phyloP scores from a whole-genome alignment of 2,329 filamentous ascomycete genomes.

The Nothophoma quercina region DNA sequence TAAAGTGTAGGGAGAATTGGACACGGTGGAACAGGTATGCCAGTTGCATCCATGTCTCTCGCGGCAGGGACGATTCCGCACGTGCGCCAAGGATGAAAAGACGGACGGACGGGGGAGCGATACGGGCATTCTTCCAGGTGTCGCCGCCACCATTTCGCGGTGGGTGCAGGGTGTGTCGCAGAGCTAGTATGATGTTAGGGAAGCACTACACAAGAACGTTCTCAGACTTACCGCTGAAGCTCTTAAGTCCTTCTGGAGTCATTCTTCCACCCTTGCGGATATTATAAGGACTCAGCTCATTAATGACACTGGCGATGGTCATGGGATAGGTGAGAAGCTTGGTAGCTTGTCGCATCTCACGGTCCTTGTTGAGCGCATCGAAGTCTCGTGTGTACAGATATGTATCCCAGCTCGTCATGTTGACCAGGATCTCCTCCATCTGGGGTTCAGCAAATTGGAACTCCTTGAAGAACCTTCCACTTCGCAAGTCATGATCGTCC shows the following conservation, averaged over 20 bases:
- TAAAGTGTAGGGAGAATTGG: conserved; percentile 90
- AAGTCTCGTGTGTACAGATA: conserved; percentile 93
- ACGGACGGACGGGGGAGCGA: conserved; percentile 85
- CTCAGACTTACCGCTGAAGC: conserved; percentile 78
- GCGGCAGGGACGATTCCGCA: conserved; percentile 94
- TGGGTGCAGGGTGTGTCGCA: conserved; percentile 93
- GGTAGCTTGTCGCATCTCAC: conserved; percentile 91
- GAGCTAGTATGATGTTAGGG: conserved; percentile 61
- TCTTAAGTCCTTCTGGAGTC: conserved; percentile 89
- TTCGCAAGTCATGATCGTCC: conserved; percentile 93
- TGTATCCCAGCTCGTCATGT: conserved; percentile 99
- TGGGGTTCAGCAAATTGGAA: conserved; percentile 90
- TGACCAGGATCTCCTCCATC: conserved; percentile 90
- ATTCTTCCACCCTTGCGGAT: conserved; percentile 77
- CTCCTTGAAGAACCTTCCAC: conserved; percentile 90
- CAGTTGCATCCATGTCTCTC: conserved; percentile 92
- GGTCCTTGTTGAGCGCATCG: conserved; percentile 87
- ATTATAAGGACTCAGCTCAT: conserved; percentile 92
- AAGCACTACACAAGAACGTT: neutral
- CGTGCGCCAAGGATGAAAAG: conserved; percentile 93
- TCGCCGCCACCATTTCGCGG: conserved; percentile 77
- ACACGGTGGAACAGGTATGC: conserved; percentile 93
- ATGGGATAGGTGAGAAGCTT: conserved; percentile 91
- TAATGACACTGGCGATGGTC: conserved; percentile 88
- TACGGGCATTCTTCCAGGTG: conserved; percentile 78